Base-by-base conservation (phyloP, 495 filamentous ascomycete genomes). In the Lasiosphaeria miniovina region DNA sequence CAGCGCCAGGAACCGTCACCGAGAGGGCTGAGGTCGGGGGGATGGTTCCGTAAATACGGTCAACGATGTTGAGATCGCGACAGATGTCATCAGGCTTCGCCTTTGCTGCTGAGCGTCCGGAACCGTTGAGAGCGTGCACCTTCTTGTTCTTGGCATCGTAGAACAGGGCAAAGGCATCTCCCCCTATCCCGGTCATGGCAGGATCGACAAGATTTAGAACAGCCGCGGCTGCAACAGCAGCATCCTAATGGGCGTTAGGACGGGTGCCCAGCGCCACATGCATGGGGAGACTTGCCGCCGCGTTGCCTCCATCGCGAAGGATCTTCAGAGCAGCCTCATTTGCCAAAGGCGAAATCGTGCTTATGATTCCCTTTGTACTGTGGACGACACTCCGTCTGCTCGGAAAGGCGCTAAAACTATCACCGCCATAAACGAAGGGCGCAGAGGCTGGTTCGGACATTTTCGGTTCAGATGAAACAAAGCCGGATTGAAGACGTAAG, bases 131-230 rank as follows among this genome's bases (percentile, higher is more conserved):
- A 8, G 87, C 85, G 63, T 81, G 81, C 32, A 93, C 82, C 51
- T 86, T 89, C 66, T 85, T 86, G 2, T 84, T 87, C 66, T 86
- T 83, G 52, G 85, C 84, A 63, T 87, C 76, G 74, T 90, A 93
- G 77, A 84, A 93, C 4, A 95, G 80, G 68, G 87, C 90, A 77
- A 95, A 95, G 81, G 90, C 87, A 69, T 95, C 90, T 15, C 90
- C 90, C 55, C 90, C 90, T 59, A 95, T 92, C 4, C 90, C 90
- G 8, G 90, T 93, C 10, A 85, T 90, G 7, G 84, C 77, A 8
- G 90, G 91, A 64, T 95, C 91, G 7, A 90, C 91, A 59, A 94
- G 81, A 67, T 92, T 92, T 33, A 95, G 72, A 35, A 80, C 87
- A 15, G 90, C 90, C 48, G 88, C 86, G 8, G 61, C 58, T 11